Evolutionary conservation across 345 rosid genomes (phyloP), one percentile per base, ranked within the genome.

Genomic region (Hibiscus mutabilis): DNA sequence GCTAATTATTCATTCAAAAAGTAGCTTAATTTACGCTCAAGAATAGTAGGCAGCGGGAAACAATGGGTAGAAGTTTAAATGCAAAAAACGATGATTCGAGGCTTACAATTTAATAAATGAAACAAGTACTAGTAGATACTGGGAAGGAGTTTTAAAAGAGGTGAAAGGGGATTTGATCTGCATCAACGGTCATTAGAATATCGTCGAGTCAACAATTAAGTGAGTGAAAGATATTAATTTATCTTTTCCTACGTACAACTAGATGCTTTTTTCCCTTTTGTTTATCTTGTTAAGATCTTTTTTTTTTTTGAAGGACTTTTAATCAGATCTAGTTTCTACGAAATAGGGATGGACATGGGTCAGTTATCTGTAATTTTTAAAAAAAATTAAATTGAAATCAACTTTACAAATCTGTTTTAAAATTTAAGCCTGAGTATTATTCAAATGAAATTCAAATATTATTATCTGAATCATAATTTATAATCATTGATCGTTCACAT

Each of bases 31-130:
- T 65, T 16, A 5, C 6, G 10, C 12, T 13, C 12, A 42, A 24
- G 18, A 40, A 40, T 19, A 6, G 46, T 2, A 14, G 22, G 3
- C 29, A 21, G 37, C 37, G 14, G 35, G 69, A 66, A 66, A 57
- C 60, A 57, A 22, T 46, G 69, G 55, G 52, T 2, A 40, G 7
- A 40, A 66, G 3, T 44, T 24, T 44, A 46, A 46, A 14, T 7
- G 35, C 12, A 16, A 4, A 64, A 65, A 46, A 15, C 13, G 14
- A 46, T 66, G 69, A 65, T 65, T 24, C 55, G 69, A 44, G 55
- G 69, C 16, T 22, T 42, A 21, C 2, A 22, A 64, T 47, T 64
- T 66, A 66, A 66, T 37, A 66, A 46, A 66, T 24, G 69, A 46
- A 46, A 64, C n/a, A 24, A 22, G 37, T 66, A 42, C 33, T 3